Conservation (phyloP, 2,329 filamentous ascomycete genomes). For the Metarhizium anisopliae region DNA sequence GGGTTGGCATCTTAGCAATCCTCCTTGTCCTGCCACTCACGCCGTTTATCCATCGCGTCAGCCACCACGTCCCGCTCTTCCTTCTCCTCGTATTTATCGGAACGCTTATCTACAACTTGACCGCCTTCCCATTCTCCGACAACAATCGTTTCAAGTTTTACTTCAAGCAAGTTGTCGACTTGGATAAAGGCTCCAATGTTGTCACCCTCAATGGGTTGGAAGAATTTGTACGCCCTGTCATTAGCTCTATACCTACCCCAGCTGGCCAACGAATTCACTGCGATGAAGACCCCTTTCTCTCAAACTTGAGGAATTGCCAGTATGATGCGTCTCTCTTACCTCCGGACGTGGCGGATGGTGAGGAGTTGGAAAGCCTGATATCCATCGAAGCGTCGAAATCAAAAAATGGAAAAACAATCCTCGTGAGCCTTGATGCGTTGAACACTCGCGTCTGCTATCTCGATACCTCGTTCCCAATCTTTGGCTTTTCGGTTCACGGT, state of each 20-base stretch:
- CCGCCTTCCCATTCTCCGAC: slow-evolving; percentile 79
- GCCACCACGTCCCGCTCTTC: slow-evolving; percentile 71
- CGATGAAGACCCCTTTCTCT: slow-evolving; percentile 24
- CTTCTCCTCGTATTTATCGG: slow-evolving; percentile 63
- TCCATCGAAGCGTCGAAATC: slow-evolving; percentile 37
- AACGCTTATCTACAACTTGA: slow-evolving; percentile 77
- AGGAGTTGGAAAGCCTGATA: slow-evolving; percentile 48
- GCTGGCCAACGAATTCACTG: slow-evolving; percentile 53
- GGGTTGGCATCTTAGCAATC: slow-evolving; percentile 58
- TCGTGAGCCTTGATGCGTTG: slow-evolving; percentile 56
- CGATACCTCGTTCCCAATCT: slow-evolving; percentile 59
- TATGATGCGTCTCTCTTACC: slow-evolving; percentile 55
- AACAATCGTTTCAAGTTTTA: slow-evolving; percentile 76
- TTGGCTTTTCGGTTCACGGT: slow-evolving; percentile 53
- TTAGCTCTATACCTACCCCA: slow-evolving; percentile 62
- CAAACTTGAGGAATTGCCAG: slow-evolving; percentile 51
- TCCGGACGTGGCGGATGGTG: slow-evolving; percentile 50
- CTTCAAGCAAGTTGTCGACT: slow-evolving; percentile 73
- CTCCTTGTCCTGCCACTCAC: slow-evolving; percentile 66
- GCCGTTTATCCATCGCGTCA: slow-evolving; percentile 82
- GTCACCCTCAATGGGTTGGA: slow-evolving; percentile 62
- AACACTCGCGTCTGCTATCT: slow-evolving; percentile 76
- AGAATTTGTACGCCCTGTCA: slow-evolving; percentile 57
- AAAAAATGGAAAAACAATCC: slow-evolving; percentile 38
- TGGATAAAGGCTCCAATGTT: slow-evolving; percentile 61